These are phyloP conservation scores for Geopyxis carbonaria DNA, from an alignment of 495 filamentous ascomycete genomes.

Conservation along the genomic window DNA sequence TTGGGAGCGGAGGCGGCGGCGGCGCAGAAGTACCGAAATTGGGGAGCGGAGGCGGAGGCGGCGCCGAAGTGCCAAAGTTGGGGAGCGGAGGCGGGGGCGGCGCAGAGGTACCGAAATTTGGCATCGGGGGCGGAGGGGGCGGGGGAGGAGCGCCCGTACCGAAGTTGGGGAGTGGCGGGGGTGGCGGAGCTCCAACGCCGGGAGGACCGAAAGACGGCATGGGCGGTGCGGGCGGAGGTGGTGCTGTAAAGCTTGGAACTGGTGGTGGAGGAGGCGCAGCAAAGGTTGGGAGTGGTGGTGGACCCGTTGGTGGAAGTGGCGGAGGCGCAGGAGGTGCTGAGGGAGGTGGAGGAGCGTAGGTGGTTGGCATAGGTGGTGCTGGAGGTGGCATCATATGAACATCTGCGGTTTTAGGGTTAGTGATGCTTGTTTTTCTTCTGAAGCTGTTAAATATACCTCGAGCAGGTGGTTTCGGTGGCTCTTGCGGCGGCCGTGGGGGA, in stretches of 20 bases:
- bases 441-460: slow-evolving; percentile 13
- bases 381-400: slow-evolving; percentile 25
- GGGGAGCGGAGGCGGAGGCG: slow-evolving; percentile 18
- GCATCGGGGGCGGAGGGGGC: slow-evolving; percentile 4
- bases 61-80: background rate
- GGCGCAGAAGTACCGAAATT: background rate
- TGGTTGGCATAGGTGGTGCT: slow-evolving; percentile 8
- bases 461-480: slow-evolving; percentile 14
- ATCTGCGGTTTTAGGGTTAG: slow-evolving; percentile 1
- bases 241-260: slow-evolving; percentile 14
- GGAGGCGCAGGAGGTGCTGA: slow-evolving; percentile 35
- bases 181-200: slow-evolving; percentile 26
- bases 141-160: slow-evolving; percentile 22
- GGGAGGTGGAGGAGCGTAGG: slow-evolving; percentile 18
- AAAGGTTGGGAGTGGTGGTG: slow-evolving; percentile 12
- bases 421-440: background rate
- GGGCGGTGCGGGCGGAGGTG: slow-evolving; percentile 27
- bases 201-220: slow-evolving; percentile 24
- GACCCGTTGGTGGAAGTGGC: slow-evolving; percentile 22
- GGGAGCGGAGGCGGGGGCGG: slow-evolving; percentile 12
- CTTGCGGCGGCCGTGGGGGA: slow-evolving; percentile 15
- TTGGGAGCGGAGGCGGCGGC: slow-evolving; percentile 3
- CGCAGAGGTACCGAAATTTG: slow-evolving; percentile 22
- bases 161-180: slow-evolving; percentile 29
- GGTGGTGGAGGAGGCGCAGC: slow-evolving; percentile 22